Percentiles rank a stretch among this genome's conserved stretches.
Conservation (phyloP, 1,139 yeast genomes). For the Scheffersomyces cryptocercus region DNA sequence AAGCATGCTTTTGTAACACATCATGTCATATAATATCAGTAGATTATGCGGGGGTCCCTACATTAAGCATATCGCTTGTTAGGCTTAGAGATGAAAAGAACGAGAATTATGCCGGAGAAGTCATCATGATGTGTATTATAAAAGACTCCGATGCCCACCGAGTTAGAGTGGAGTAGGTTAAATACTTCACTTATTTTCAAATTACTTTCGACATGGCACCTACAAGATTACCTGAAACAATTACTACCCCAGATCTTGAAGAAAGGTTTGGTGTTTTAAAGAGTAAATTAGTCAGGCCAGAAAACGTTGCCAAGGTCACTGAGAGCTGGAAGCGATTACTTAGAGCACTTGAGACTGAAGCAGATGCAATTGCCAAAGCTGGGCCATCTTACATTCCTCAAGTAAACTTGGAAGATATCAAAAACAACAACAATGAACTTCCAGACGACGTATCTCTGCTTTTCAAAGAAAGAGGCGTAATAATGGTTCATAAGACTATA, state of each 20-base stretch:
- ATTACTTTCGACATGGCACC: not conserved
- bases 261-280: constrained; percentile 15
- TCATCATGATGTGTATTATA: no score
- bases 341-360: constrained; percentile 16
- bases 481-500: constrained; percentile 24
- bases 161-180: no score
- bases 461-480: constrained; percentile 16
- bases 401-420: constrained; percentile 17
- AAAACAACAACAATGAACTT: constrained; percentile 11
- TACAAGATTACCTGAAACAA: not conserved
- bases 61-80: no score
- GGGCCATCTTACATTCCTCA: constrained; percentile 18
- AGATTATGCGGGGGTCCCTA: no score
- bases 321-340: constrained; percentile 24
- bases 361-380: constrained; percentile 12
- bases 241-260: constrained; percentile 9
- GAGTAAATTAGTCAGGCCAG: constrained; percentile 19
- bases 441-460: constrained; percentile 10
- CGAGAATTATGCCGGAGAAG: no score
- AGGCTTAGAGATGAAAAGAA: no score
- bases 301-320: constrained; percentile 19
- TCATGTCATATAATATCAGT: no score
- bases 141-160: no score
- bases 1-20: no score
- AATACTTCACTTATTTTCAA: no score